A percentile compares a stretch with the other conserved stretches of the same genome.
Conservation (phyloP, 2,329 filamentous ascomycete species). For the Clonostachys sp. region DNA sequence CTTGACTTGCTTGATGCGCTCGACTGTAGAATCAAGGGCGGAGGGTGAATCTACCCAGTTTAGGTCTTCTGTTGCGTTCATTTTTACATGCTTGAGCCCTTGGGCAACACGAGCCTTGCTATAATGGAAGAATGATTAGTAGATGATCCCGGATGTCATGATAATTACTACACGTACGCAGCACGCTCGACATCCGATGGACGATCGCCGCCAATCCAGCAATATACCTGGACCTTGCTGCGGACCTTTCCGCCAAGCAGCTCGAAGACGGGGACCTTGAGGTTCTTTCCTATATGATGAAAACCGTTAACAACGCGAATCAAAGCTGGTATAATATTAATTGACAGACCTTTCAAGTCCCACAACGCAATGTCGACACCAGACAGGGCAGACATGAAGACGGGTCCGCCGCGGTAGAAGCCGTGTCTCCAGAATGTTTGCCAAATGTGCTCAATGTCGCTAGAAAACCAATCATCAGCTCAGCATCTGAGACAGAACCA, state of each 20-base stretch:
- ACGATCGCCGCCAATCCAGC: conserved; percentile 70
- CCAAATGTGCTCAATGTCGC: conserved; percentile 74
- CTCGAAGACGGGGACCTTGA: conserved; percentile 62
- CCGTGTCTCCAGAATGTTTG: conserved; percentile 62
- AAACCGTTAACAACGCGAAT: background rate
- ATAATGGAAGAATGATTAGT: background rate
- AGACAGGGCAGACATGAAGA: conserved; percentile 71
- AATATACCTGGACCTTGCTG: conserved; percentile 63
- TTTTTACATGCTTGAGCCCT: conserved; percentile 62
- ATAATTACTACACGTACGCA: conserved; percentile 31
- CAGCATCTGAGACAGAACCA: background rate
- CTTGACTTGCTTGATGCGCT: conserved; percentile 64
- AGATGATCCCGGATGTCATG: conserved; percentile 6
- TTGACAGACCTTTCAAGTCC: conserved; percentile 56
- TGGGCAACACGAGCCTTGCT: conserved; percentile 47
- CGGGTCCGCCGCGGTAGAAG: conserved; percentile 71
- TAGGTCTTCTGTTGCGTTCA: conserved; percentile 71
- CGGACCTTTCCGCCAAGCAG: conserved; percentile 68
- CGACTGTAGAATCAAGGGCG: conserved; percentile 54
- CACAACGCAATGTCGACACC: conserved; percentile 73
- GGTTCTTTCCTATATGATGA: conserved; percentile 25
- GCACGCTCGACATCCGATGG: conserved; percentile 58
- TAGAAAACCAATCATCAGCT: conserved; percentile 15
- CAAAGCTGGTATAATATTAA: background rate
- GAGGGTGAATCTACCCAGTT: conserved; percentile 68